Conservation (phyloP, 2,329 filamentous ascomycete genomes). For the Trichophyton benhamiae region DNA sequence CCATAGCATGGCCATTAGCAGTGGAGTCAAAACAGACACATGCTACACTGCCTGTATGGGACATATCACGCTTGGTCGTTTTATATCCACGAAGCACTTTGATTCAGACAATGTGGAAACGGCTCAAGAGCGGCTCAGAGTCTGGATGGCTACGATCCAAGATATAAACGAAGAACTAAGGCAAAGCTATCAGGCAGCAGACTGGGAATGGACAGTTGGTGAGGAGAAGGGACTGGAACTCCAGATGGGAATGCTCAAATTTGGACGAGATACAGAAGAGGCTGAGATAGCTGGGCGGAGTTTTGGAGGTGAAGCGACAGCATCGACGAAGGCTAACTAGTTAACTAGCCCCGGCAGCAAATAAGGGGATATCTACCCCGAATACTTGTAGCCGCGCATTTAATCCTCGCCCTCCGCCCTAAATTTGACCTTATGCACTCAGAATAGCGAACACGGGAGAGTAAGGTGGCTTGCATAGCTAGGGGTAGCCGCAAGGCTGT, state of each 20-base stretch:
- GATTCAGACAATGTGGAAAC: not conserved
- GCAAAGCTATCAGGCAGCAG: not conserved
- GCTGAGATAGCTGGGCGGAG: slow-evolving; percentile 6
- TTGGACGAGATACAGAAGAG: slow-evolving; percentile 5
- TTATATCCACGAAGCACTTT: slow-evolving; percentile 6
- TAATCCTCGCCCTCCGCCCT: not conserved
- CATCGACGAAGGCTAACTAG: not conserved
- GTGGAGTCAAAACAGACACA: slow-evolving; percentile 7
- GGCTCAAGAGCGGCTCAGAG: not conserved
- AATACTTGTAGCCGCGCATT: not conserved
- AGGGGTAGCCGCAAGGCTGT: not conserved
- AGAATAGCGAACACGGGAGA: not conserved
- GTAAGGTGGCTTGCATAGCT: not conserved
- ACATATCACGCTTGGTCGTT: slow-evolving; percentile 9
- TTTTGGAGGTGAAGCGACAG: not conserved
- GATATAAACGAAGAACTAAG: slow-evolving; percentile 6
- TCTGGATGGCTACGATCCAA: slow-evolving; percentile 5
- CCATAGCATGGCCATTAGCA: slow-evolving; percentile 4
- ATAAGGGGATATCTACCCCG: not conserved
- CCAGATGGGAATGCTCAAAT: slow-evolving; percentile 11
- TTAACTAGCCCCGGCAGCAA: no score
- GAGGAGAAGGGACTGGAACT: slow-evolving; percentile 7
- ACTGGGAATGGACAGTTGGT: slow-evolving; percentile 9
- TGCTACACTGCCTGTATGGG: slow-evolving; percentile 10
- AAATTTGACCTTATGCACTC: not conserved